Conservation (phyloP, 2,329 filamentous ascomycete species). For the Colletotrichum sp. region DNA sequence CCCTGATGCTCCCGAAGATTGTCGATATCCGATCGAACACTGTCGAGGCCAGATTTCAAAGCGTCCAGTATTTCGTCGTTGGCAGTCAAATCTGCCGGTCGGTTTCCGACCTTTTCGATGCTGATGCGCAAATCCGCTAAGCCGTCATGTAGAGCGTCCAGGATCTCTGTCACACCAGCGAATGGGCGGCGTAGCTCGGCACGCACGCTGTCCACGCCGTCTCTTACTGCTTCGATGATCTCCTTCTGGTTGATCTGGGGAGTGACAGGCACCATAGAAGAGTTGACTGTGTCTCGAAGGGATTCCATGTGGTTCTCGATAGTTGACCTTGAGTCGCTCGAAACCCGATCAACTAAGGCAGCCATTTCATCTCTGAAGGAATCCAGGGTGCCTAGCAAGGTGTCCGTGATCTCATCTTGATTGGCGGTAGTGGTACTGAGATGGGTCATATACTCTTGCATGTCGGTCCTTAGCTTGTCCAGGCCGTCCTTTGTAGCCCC, state of each 20-base stretch:
- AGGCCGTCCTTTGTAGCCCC: slow-evolving; percentile 88
- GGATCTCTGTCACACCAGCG: slow-evolving; percentile 81
- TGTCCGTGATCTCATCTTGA: slow-evolving; percentile 80
- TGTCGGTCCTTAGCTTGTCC: slow-evolving; percentile 78
- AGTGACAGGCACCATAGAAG: slow-evolving; percentile 65
- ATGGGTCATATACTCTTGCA: slow-evolving; percentile 81
- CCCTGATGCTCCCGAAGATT: slow-evolving; percentile 65
- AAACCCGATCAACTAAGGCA: slow-evolving; percentile 57
- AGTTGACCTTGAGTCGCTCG: slow-evolving; percentile 64
- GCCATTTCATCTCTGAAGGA: slow-evolving; percentile 71
- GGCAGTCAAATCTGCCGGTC: slow-evolving; percentile 80
- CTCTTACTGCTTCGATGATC: slow-evolving; percentile 72
- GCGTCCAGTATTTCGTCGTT: slow-evolving; percentile 91
- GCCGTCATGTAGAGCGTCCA: slow-evolving; percentile 90
- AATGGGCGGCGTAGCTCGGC: slow-evolving; percentile 73
- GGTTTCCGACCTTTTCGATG: slow-evolving; percentile 79
- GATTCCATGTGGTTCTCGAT: slow-evolving; percentile 85
- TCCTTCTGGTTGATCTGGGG: slow-evolving; percentile 64
- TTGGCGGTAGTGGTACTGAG: slow-evolving; percentile 66
- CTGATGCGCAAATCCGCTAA: slow-evolving; percentile 77
- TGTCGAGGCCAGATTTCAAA: slow-evolving; percentile 80
- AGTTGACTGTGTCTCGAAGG: slow-evolving; percentile 78
- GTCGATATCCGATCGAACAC: slow-evolving; percentile 79
- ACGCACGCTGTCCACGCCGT: slow-evolving; percentile 76
- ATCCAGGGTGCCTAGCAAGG: slow-evolving; percentile 69